Percentiles rank a stretch among this genome's conserved stretches.
Conservation (phyloP, 164 flowering plant genomes). For the Piper longum region DNA sequence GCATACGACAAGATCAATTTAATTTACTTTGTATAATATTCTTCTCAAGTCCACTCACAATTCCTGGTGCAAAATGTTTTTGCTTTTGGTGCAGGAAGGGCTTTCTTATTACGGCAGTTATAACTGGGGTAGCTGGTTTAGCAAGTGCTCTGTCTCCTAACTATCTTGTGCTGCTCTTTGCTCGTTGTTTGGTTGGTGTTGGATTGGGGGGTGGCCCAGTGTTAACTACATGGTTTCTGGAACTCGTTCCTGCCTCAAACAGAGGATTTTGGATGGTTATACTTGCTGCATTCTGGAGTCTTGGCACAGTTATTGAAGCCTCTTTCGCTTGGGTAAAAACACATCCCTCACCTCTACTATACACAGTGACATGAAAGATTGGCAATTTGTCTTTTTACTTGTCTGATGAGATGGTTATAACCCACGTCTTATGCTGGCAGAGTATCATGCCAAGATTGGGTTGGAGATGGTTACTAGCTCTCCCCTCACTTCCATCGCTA, state of each 20-base stretch:
- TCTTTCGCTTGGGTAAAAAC: constrained; percentile 57
- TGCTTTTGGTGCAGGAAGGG: constrained; percentile 20
- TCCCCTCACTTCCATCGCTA: constrained; percentile 64
- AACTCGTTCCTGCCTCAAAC: constrained; percentile 69
- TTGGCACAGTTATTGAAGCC: constrained; percentile 71
- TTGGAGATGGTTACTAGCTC: constrained; percentile 90
- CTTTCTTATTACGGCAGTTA: no score
- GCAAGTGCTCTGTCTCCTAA: constrained; percentile 60
- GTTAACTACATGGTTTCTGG: constrained; percentile 72
- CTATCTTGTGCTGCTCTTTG: constrained; percentile 28
- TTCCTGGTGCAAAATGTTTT: background rate
- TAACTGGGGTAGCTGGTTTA: background rate
- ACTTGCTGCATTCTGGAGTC: constrained; percentile 65
- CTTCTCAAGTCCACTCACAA: background rate
- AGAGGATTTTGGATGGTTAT: constrained; percentile 84
- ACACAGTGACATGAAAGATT: no score
- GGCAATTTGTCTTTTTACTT: no score
- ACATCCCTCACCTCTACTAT: background rate
- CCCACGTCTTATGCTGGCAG: no score
- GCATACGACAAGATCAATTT: no score
- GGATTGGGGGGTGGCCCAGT: constrained; percentile 90
- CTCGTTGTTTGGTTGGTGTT: constrained; percentile 67
- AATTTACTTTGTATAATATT: background rate
- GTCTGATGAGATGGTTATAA: no score
- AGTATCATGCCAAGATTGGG: constrained; percentile 74